phyloP scores from a whole-genome alignment of 164 flowering plant species.

The Macadamia tetraphylla region DNA sequence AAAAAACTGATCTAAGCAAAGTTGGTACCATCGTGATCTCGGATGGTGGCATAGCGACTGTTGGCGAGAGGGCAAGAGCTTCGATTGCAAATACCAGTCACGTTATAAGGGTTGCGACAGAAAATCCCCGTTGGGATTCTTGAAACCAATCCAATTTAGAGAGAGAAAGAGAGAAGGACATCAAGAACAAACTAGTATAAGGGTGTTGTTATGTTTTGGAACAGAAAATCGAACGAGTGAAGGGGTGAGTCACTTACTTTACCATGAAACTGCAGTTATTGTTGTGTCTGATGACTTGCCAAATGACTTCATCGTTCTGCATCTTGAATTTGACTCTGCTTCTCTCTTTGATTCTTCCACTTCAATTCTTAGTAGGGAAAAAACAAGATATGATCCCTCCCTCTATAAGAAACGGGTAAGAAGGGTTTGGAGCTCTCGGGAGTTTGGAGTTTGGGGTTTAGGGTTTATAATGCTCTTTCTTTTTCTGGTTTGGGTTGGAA shows the following conservation, averaged over 20 bases:
- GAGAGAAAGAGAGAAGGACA: not conserved
- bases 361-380: too few species aligned
- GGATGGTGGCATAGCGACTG: slow-evolving; percentile 90
- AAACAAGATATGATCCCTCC: too few species aligned
- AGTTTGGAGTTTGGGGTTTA: too few species aligned
- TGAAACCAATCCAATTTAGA: slow-evolving; percentile 7
- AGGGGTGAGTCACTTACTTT: slow-evolving; percentile 38
- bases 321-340: slow-evolving; percentile 30
- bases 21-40: slow-evolving; percentile 51
- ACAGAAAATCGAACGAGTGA: not conserved
- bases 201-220: not conserved
- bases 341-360: not conserved
- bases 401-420: too few species aligned
- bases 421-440: too few species aligned
- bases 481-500: too few species aligned
- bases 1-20: not conserved
- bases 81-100: slow-evolving; percentile 85
- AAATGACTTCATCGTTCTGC: slow-evolving; percentile 94
- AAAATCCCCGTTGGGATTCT: slow-evolving; percentile 71
- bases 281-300: slow-evolving; percentile 93
- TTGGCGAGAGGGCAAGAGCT: slow-evolving; percentile 97
- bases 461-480: too few species aligned
- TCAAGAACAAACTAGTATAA: not conserved
- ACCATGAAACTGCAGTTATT: slow-evolving; percentile 93
- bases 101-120: slow-evolving; percentile 83